A percentile compares a stretch with the other conserved stretches of the same genome.
These are phyloP conservation scores for Penicillium angulare DNA, from an alignment of 495 filamentous ascomycete species.

Conservation along the genomic window DNA sequence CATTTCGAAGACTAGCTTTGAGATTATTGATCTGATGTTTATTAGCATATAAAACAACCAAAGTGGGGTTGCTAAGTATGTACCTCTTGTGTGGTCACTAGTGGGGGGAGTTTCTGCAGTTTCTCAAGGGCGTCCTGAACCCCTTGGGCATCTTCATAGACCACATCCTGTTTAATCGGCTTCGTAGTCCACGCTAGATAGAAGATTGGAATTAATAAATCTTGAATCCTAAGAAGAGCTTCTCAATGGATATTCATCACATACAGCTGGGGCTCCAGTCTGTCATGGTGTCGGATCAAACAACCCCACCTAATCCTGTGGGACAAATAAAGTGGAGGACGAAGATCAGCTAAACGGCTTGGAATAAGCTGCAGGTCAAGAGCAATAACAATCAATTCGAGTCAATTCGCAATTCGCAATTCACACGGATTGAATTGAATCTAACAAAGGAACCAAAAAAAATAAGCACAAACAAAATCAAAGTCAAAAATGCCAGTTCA, in stretches of 20 bases:
- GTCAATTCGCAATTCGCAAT: no score
- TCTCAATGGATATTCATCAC: constrained; percentile 1
- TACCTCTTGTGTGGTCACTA: constrained; percentile 81
- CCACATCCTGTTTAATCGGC: constrained; percentile 86
- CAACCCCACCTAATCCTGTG: constrained; percentile 9
- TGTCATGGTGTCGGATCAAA: constrained; percentile 18
- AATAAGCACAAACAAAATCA: constrained; percentile 4
- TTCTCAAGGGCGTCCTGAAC: constrained; percentile 66
- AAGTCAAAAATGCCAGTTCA: neutral
- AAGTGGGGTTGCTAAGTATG: constrained; percentile 17
- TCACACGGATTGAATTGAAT: no score
- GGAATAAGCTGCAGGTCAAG: no score
- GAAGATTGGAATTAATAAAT: neutral
- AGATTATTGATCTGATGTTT: constrained; percentile 70
- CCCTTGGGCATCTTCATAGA: constrained; percentile 66
- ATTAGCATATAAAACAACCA: neutral
- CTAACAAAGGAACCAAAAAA: neutral
- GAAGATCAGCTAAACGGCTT: neutral
- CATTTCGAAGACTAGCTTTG: constrained; percentile 73
- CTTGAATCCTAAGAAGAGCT: neutral
- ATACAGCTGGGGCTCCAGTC: constrained; percentile 38
- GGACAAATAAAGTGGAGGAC: neutral
- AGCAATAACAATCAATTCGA: no score
- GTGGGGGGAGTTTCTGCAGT: constrained; percentile 75
- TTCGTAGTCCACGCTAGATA: constrained; percentile 78